Conservation (phyloP, 228 moss, liverwort and hornwort species). For the Sphagnum fallax region DNA sequence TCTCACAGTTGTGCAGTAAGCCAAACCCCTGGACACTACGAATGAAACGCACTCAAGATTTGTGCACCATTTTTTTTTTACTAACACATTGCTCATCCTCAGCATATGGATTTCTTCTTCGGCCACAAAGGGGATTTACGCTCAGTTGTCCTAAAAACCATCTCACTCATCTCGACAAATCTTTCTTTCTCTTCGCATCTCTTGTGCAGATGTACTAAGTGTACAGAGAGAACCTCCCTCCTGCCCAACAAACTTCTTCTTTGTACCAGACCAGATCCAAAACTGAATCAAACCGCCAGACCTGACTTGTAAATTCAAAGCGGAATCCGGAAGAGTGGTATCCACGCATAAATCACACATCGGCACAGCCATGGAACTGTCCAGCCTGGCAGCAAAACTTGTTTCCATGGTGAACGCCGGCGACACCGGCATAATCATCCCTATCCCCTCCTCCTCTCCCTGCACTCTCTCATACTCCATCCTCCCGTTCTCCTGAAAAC, state of each 20-base stretch:
- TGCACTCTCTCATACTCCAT: slow-evolving; percentile 21
- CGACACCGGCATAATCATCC: slow-evolving; percentile 1
- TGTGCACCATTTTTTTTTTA: no score
- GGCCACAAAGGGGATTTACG: neutral
- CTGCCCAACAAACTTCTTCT: neutral
- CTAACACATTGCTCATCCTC: no score
- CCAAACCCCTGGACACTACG: neutral
- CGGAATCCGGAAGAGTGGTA: slow-evolving; percentile 32
- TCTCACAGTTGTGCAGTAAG: neutral
- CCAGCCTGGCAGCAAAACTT: slow-evolving; percentile 21
- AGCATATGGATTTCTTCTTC: no score
- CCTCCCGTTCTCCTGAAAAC: slow-evolving; percentile 1
- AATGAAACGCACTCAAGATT: neutral
- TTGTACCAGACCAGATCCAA: neutral
- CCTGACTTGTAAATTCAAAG: slow-evolving; percentile 48
- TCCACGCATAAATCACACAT: slow-evolving; percentile 47
- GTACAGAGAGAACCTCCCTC: neutral
- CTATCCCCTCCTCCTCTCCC: neutral
- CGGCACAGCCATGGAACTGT: slow-evolving; percentile 31
- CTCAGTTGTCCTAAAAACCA: neutral
- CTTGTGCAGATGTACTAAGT: neutral
- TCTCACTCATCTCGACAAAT: neutral
- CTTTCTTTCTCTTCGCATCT: no score
- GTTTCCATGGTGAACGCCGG: slow-evolving; percentile 17
- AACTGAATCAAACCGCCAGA: slow-evolving; percentile 12